These are phyloP conservation scores for Beverwykella pulmonaria DNA, from an alignment of 495 filamentous ascomycete genomes.

Conservation along the genomic window DNA sequence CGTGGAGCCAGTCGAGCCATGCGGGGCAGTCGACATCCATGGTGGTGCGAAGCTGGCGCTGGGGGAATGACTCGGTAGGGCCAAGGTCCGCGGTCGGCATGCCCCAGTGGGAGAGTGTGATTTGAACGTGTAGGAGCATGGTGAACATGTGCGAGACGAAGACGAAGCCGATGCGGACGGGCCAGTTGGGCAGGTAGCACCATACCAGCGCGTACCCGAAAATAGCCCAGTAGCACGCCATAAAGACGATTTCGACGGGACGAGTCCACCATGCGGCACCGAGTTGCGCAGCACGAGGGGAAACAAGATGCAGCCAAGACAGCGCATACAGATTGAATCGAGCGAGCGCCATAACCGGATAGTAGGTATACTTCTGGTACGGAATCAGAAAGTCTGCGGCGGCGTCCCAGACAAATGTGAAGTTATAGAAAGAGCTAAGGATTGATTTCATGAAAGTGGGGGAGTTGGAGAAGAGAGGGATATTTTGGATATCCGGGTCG, in stretches of 20 bases:
- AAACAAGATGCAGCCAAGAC: conserved; percentile 52
- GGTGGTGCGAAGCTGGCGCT: conserved; percentile 54
- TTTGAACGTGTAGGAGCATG: conserved; percentile 56
- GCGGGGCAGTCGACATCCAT: conserved; percentile 56
- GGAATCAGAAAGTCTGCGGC: conserved; percentile 48
- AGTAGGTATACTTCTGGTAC: conserved; percentile 54
- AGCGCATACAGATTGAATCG: conserved; percentile 56
- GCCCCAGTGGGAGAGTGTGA: conserved; percentile 57
- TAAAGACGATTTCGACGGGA: conserved; percentile 49
- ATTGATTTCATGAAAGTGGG: conserved; percentile 52
- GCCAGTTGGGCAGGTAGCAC: conserved; percentile 50
- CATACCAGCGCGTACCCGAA: conserved; percentile 54
- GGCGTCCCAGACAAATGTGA: conserved; percentile 51
- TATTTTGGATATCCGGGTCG: conserved; percentile 57
- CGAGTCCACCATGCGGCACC: conserved; percentile 54
- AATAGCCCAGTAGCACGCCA: conserved; percentile 51
- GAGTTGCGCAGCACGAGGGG: conserved; percentile 43
- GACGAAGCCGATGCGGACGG: conserved; percentile 51
- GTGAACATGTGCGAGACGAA: conserved; percentile 53
- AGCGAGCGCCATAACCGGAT: conserved; percentile 56
- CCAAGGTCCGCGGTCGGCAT: conserved; percentile 55
- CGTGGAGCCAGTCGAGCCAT: conserved; percentile 55
- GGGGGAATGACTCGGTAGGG: conserved; percentile 52
- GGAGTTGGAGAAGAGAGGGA: conserved; percentile 55
- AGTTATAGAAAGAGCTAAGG: conserved; percentile 53